phyloP scores from a whole-genome alignment of 495 filamentous ascomycete species.

The Apodospora peruviana region DNA sequence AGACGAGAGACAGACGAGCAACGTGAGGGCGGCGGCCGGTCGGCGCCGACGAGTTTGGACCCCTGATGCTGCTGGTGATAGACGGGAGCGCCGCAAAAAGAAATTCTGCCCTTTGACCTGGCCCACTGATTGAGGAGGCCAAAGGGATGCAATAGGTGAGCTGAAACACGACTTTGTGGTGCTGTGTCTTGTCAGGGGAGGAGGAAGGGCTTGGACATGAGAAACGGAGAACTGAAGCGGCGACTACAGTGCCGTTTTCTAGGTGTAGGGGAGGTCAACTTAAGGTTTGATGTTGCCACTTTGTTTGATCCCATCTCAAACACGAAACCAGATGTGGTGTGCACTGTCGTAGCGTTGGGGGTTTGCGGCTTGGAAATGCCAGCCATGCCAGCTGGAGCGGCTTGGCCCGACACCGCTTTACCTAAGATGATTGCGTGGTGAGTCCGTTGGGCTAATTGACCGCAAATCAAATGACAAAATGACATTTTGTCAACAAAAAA shows the following conservation, averaged over 20 bases:
- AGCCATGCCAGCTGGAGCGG: too few species aligned
- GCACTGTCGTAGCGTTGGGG: background rate
- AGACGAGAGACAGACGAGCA: background rate
- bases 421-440: background rate
- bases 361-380: background rate
- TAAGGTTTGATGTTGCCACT: conserved; percentile 11
- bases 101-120: background rate
- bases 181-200: background rate
- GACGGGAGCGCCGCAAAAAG: background rate
- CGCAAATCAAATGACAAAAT: background rate
- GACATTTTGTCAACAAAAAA: background rate
- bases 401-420: background rate
- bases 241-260: background rate
- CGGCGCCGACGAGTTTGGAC: too few species aligned
- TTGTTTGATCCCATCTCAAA: background rate
- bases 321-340: background rate
- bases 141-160: background rate
- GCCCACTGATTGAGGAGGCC: background rate
- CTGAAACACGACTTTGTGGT: background rate
- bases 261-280: conserved; percentile 8
- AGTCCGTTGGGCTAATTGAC: background rate
- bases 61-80: too few species aligned
- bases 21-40: too few species aligned
- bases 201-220: background rate
- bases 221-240: background rate